Conservation (phyloP, 2,329 filamentous ascomycete species). For the Hypoxylon sp. region DNA sequence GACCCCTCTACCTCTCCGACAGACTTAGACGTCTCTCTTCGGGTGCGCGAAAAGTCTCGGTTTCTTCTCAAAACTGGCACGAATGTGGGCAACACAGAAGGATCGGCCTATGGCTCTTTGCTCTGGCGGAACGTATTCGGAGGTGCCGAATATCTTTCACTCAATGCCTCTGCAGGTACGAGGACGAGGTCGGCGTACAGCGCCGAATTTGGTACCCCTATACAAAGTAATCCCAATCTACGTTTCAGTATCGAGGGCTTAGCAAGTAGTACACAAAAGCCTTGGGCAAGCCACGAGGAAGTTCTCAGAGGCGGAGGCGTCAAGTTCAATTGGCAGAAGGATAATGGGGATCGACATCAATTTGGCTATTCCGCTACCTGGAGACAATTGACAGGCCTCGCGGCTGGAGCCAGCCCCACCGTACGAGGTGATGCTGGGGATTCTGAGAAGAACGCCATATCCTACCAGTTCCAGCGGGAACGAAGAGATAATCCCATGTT, state of each 20-base stretch:
- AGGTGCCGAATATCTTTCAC: conserved; percentile 88
- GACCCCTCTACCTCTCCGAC: conserved; percentile 79
- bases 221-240: conserved; percentile 87
- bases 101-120: conserved; percentile 90
- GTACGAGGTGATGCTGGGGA: conserved; percentile 90
- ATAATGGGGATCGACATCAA: conserved; percentile 78
- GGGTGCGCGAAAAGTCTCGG: conserved; percentile 82
- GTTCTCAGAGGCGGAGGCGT: conserved; percentile 82
- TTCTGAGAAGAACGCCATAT: conserved; percentile 88
- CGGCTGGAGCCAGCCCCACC: conserved; percentile 81
- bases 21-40: conserved; percentile 85
- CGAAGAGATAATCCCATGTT: conserved; percentile 87
- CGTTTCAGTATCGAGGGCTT: conserved; percentile 84
- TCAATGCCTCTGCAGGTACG: conserved; percentile 91
- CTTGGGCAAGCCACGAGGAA: conserved; percentile 96
- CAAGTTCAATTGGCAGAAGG: conserved; percentile 81
- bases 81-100: conserved; percentile 93
- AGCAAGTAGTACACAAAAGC: conserved; percentile 87
- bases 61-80: conserved; percentile 95
- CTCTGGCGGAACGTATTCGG: conserved; percentile 94
- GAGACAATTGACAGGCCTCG: conserved; percentile 88
- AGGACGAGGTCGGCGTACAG: conserved; percentile 93
- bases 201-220: conserved; percentile 84
- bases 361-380: conserved; percentile 85
- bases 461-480: conserved; percentile 85